Base-by-base conservation (phyloP, 768 basidiomycete species). In the Tephrocybe sp. region DNA sequence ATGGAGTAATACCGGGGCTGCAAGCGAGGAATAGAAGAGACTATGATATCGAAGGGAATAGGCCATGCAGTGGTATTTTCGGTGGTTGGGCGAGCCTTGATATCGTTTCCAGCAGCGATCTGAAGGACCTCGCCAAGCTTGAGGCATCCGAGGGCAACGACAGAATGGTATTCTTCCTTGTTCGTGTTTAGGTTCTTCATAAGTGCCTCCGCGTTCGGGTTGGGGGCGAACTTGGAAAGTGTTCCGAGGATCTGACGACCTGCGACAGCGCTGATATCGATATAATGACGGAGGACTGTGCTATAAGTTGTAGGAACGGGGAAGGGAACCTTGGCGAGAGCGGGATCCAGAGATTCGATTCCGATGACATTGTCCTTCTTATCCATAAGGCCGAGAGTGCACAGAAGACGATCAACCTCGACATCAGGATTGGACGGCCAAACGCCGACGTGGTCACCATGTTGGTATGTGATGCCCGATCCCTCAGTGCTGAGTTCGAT, bases 1-100 rank as follows among this genome's bases (percentile, higher is more conserved):
- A 99, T 98, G 27, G 97, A 99, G 70, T 96, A 99, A 74, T 90
- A 99, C 48, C 97, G 88, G 27, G 97, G 94, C 66, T 98, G 96
- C 16, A 99, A 81, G 56, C 97, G 92, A 31, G 92, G 84, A 51
- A 96, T 86, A 43, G 89, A 86, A 6, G 95, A 98, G 46, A 99
- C 86, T 57, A 99, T 86, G 66, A 95, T 88, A 65, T 99, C 97
- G 67, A 99, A 97, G 41, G 97, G 96, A 58, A 98, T 96, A 9
- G 77, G 58, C 97, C 96, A 98, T 18, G 78, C 62, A 0, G 91
- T 88, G 46, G 89, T 91, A 65, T 89, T 92, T 57, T 79, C 79
- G n/a, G 75, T 67, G 12, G 76, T 85, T n/a, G 84, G 87, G 9
- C 39, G 55, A 24, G 67, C 73, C 21, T 65, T 69, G 43, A 87